Evolutionary conservation across 2,329 filamentous ascomycete genomes (phyloP).

Genomic region (Zopfia rhizophila): DNA sequence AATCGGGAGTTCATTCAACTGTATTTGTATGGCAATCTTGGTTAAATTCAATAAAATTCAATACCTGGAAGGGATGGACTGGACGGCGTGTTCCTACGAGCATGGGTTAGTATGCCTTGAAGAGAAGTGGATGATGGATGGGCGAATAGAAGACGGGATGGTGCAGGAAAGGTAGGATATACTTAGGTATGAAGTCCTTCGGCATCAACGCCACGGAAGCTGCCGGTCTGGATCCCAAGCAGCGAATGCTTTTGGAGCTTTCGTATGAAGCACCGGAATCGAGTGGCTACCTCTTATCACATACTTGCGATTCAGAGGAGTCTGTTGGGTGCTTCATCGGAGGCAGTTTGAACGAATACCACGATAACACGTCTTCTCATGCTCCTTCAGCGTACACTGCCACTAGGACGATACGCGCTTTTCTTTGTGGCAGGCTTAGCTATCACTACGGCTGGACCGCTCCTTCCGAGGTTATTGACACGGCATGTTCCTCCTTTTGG

Average conservation of each 20-base stretch:
- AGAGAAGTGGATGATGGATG: too few species aligned
- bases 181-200: too few species aligned
- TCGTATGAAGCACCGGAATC: slow-evolving; percentile 54
- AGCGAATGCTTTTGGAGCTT: slow-evolving; percentile 38
- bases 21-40: too few species aligned
- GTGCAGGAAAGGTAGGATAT: too few species aligned
- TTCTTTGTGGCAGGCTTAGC: slow-evolving; percentile 33
- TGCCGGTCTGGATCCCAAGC: slow-evolving; percentile 37
- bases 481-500: slow-evolving; percentile 48
- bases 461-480: slow-evolving; percentile 42
- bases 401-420: slow-evolving; percentile 33
- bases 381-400: slow-evolving; percentile 27
- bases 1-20: too few species aligned
- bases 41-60: too few species aligned
- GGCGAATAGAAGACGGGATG: too few species aligned
- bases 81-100: too few species aligned
- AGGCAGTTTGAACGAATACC: slow-evolving; percentile 44
- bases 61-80: too few species aligned
- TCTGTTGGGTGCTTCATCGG: slow-evolving; percentile 48
- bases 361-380: slow-evolving; percentile 28
- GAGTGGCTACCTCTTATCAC: slow-evolving; percentile 31
- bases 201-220: slow-evolving; percentile 31
- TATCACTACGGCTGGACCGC: slow-evolving; percentile 42
- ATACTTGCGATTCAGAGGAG: slow-evolving; percentile 20
- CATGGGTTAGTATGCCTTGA: too few species aligned